Conservation (phyloP, 2,329 filamentous ascomycete species). For the Diaporthe ampelina region DNA sequence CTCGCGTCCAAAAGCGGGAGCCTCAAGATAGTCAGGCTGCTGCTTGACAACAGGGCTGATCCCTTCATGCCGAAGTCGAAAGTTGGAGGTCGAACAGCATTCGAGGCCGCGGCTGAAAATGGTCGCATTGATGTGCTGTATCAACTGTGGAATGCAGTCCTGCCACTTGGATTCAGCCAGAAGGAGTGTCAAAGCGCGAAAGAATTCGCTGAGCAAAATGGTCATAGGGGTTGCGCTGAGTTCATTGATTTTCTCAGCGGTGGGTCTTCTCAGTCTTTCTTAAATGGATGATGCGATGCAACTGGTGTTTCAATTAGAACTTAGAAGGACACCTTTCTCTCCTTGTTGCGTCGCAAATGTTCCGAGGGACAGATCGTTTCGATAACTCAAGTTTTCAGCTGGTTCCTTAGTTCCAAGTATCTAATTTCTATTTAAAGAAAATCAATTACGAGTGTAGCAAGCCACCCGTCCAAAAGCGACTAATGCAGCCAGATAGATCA, state of each 20-base stretch:
- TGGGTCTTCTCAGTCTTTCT: neutral
- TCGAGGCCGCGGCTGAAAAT: neutral
- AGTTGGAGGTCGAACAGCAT: neutral
- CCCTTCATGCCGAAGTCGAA: neutral
- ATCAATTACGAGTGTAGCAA: too few species aligned
- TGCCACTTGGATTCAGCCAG: neutral
- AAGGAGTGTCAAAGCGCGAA: constrained; percentile 5
- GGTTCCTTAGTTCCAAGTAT: too few species aligned
- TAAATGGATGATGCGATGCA: neutral
- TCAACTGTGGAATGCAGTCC: neutral
- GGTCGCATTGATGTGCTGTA: neutral
- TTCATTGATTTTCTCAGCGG: constrained; percentile 5
- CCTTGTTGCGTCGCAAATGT: too few species aligned
- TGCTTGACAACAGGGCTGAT: constrained; percentile 8
- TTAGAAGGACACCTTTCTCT: too few species aligned
- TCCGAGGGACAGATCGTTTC: too few species aligned
- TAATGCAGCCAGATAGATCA: too few species aligned
- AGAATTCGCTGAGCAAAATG: neutral
- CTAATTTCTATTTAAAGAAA: too few species aligned
- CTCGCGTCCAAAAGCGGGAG: neutral
- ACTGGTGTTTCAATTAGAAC: too few species aligned
- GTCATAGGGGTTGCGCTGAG: neutral
- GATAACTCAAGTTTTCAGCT: too few species aligned
- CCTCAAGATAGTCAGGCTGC: neutral
- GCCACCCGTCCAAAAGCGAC: too few species aligned